phyloP scores from a whole-genome alignment of 768 basidiomycete genomes.

The Pulveroboletus ravenelii region DNA sequence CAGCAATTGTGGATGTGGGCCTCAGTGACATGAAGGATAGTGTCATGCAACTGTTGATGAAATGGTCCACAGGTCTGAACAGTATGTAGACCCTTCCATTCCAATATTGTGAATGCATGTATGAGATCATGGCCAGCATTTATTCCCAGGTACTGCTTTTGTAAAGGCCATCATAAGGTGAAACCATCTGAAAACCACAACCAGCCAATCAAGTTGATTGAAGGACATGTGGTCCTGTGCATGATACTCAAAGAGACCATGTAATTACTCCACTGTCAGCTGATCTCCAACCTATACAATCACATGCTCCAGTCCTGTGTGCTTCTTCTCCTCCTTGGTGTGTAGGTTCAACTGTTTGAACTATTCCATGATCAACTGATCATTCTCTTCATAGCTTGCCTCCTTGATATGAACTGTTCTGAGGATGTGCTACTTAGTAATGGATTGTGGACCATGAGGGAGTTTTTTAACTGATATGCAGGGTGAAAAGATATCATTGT shows the following conservation, averaged over 20 bases:
- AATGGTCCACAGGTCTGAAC: neutral
- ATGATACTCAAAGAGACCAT: constrained; percentile 31
- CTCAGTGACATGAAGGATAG: neutral
- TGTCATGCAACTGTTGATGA: constrained; percentile 1
- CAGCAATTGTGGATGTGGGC: neutral
- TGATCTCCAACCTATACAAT: constrained; percentile 36
- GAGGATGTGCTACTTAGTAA: constrained; percentile 33
- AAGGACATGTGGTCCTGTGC: neutral
- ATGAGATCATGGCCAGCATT: too few relatives aligned
- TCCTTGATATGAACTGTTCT: constrained; percentile 35
- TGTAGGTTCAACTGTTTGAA: constrained; percentile 3
- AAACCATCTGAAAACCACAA: too few relatives aligned
- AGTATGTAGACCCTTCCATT: neutral
- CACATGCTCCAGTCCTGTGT: constrained; percentile 17
- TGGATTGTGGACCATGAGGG: constrained; percentile 23
- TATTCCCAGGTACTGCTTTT: too few relatives aligned
- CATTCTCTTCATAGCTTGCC: constrained; percentile 38
- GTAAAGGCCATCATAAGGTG: too few relatives aligned
- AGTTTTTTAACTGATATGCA: constrained; percentile 25
- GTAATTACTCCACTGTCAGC: constrained; percentile 34
- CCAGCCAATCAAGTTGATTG: too few relatives aligned
- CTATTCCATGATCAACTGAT: constrained; percentile 15
- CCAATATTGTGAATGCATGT: neutral
- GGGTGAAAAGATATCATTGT: constrained; percentile 13
- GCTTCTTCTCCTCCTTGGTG: constrained; percentile 17